Conservation (phyloP, 192 early-diverging fungal genomes). For the Entophlyctis luteolus region DNA sequence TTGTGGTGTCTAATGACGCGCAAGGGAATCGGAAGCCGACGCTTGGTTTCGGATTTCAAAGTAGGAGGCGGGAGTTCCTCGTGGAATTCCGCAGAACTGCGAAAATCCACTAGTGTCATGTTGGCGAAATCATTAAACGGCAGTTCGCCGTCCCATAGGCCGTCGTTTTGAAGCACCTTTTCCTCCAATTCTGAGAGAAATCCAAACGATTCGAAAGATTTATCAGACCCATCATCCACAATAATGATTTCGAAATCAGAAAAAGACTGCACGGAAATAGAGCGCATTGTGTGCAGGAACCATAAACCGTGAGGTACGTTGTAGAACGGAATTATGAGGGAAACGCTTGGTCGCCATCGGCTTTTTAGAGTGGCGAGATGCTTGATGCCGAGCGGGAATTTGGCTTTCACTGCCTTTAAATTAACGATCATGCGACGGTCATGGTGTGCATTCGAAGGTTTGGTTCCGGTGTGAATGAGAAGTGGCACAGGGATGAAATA, state of each 20-base stretch:
- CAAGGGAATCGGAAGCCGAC: conserved; percentile 6
- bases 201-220: not conserved
- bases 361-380: conserved; percentile 12
- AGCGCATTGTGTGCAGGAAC: conserved; percentile 28
- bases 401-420: not conserved
- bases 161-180: not conserved
- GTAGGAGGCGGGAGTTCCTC: not conserved
- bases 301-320: conserved; percentile 22
- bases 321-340: conserved; percentile 37
- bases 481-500: conserved; percentile 3
- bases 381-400: not conserved
- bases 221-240: conserved; percentile 33
- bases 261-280: conserved; percentile 17
- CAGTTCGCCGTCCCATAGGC: conserved; percentile 1
- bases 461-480: not conserved
- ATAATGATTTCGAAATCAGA: conserved; percentile 37
- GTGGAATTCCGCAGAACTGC: not conserved
- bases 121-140: conserved; percentile 5
- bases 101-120: not conserved
- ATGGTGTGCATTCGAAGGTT: not conserved
- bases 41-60: not conserved
- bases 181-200: not conserved
- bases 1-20: conserved; percentile 19
- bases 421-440: not conserved
- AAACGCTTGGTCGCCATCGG: conserved; percentile 24